phyloP scores from a whole-genome alignment of 495 filamentous ascomycete genomes.

The Aspergillus wentii region DNA sequence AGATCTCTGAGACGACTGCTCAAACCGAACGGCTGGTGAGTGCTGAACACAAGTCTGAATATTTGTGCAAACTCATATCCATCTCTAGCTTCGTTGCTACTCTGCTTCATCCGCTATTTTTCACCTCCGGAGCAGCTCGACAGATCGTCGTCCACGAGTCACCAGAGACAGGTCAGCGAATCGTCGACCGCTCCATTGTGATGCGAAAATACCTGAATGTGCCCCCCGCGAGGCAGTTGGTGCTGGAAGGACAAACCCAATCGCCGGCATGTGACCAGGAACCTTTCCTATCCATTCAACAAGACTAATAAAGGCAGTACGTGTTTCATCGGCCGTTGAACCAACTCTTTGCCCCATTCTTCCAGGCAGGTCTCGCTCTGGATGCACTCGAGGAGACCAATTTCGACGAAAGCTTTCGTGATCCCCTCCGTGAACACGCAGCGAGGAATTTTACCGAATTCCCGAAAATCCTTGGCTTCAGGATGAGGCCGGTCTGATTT shows the following conservation, averaged over 20 bases:
- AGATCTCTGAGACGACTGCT: conserved; percentile 1
- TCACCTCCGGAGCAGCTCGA: conserved; percentile 8
- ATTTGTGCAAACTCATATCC: background rate
- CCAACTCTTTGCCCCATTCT: conserved; percentile 4
- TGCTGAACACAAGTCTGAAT: too few relatives aligned
- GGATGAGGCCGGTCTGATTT: too few relatives aligned
- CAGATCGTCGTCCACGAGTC: conserved; percentile 7
- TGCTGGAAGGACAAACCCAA: background rate
- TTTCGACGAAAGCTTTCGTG: conserved; percentile 1
- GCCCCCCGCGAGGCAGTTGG: conserved; percentile 1
- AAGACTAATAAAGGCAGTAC: background rate
- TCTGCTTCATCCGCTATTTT: conserved; percentile 11
- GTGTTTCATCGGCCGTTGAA: conserved; percentile 1
- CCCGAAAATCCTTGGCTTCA: conserved; percentile 5
- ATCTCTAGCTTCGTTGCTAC: conserved; percentile 9
- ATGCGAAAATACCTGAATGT: conserved; percentile 3
- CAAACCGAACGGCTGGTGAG: conserved; percentile 6
- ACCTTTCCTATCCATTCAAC: background rate
- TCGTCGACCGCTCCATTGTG: conserved; percentile 5
- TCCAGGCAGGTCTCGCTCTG: background rate
- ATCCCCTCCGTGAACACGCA: background rate
- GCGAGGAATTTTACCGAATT: conserved; percentile 5
- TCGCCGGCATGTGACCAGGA: background rate
- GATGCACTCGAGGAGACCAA: conserved; percentile 3
- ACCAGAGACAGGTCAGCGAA: conserved; percentile 5